Base-by-base conservation (phyloP, 1,284 basidiomycete species). In the Earliella scabrosa region DNA sequence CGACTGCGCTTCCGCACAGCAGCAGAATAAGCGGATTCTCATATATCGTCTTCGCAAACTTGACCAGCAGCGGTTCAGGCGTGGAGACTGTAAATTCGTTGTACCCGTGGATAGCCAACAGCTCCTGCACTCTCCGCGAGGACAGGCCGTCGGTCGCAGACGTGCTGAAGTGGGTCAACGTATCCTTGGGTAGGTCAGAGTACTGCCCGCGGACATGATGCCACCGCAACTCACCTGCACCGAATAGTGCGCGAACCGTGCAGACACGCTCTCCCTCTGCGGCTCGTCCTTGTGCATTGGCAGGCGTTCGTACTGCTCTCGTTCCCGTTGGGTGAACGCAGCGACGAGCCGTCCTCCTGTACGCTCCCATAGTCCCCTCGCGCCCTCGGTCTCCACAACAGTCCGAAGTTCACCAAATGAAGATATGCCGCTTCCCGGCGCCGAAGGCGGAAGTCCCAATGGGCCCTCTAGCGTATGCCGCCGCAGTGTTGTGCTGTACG, bases 51-150 rank as follows among this genome's bases (percentile, higher is more conserved):
- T 92, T 92, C 7, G 89, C 83, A 69, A 98, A 98, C 75, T 97
- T 98, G 70, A 93, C 74, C 54, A 88, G 77, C 3, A 90, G 72
- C 2, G 92, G 88, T 67, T 97, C 94, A 1, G 91, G 87, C 0
- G 89, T 78, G 0, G 85, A 82, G n/a, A 97, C 92, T 2, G 92
- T 85, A 68, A 98, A 98, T 73, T 98, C 96, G 75, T 98, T 98
- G 70, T 93, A 93, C 2, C 95, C 95, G 62, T 93, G 85, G 4
- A 78, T 78, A 26, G 81, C 80, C 31, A 88, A 82, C 20, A 96
- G 79, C n/a, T 80, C 76, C 1, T 85, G 77, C 20, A 97, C 81
- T 39, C 85, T 78, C n/a, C 82, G 73, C 16, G 82, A 76, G 0
- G 86, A 70, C 2, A 97, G 78, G 14, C 95, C 95, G 27, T 75